Evolutionary conservation across 768 basidiomycete genomes (phyloP).

Genomic region (Panellus pusillus): DNA sequence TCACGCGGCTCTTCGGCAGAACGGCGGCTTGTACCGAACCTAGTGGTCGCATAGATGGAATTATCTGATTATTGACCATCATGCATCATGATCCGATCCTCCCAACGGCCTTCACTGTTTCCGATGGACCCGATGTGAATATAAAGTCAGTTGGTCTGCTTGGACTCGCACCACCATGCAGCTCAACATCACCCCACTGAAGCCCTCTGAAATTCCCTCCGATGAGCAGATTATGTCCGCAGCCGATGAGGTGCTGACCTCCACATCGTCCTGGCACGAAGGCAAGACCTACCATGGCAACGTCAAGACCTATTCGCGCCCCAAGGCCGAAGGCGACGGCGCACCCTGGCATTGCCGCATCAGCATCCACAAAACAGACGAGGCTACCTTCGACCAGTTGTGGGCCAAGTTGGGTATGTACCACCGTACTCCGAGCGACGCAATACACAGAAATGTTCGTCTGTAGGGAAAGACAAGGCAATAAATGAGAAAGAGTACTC

Average conservation of each 20-base stretch:
- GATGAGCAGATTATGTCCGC: constrained; percentile 44
- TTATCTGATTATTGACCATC: too few relatives aligned
- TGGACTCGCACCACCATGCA: constrained; percentile 31
- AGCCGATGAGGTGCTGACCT: constrained; percentile 55
- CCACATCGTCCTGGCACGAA: constrained; percentile 60
- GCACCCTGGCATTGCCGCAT: constrained; percentile 69
- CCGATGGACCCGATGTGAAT: background rate
- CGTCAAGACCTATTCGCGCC: constrained; percentile 55
- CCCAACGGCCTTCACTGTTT: background rate
- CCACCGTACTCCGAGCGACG: background rate
- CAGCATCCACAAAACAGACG: constrained; percentile 63
- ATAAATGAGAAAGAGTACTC: constrained; percentile 65
- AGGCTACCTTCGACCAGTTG: constrained; percentile 71
- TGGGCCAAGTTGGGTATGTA: constrained; percentile 61
- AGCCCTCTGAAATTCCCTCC: constrained; percentile 36
- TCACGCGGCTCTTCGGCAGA: too few relatives aligned
- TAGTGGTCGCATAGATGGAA: too few relatives aligned
- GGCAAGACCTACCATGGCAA: constrained; percentile 61
- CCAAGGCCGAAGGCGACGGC: constrained; percentile 54
- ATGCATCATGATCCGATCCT: too few relatives aligned
- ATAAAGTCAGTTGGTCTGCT: background rate
- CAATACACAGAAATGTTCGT: background rate
- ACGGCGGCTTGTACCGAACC: too few relatives aligned
- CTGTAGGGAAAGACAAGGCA: constrained; percentile 50
- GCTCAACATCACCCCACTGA: constrained; percentile 40